Conservation (phyloP, 306 rosid genomes). For the Vachellia pachyceras region DNA sequence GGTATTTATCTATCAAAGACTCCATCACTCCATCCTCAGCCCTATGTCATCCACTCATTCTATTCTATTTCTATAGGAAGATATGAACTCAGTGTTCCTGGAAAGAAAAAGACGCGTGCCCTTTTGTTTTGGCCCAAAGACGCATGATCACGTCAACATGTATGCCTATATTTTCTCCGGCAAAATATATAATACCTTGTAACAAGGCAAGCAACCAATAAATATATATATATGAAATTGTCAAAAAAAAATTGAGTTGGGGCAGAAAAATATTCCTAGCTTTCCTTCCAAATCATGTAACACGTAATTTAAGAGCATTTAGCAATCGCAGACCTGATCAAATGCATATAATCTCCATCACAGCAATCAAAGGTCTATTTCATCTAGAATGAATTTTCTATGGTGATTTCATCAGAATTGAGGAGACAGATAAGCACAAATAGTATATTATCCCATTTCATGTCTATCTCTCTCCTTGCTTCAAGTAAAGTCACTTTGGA, state of each 20-base stretch:
- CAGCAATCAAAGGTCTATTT: neutral
- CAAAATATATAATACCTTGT: neutral
- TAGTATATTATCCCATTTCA: too few relatives aligned
- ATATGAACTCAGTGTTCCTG: too few relatives aligned
- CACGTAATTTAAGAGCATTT: neutral
- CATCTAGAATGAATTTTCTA: neutral
- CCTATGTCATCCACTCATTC: too few relatives aligned
- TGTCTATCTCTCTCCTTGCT: neutral
- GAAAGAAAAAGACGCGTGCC: too few relatives aligned
- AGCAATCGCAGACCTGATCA: conserved; percentile 21
- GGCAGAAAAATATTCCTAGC: neutral
- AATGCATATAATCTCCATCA: conserved; percentile 19
- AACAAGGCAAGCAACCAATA: neutral
- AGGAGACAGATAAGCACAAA: neutral
- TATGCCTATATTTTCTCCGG: too few relatives aligned
- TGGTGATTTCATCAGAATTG: neutral
- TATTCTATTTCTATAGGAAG: too few relatives aligned
- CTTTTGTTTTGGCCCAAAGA: too few relatives aligned
- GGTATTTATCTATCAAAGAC: too few relatives aligned
- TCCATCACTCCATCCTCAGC: too few relatives aligned
- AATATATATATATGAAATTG: neutral
- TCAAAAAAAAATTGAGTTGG: neutral
- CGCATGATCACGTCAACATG: too few relatives aligned
- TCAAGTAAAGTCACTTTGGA: neutral
- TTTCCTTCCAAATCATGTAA: conserved; percentile 1